Evolutionary conservation across 306 rosid species (phyloP), one percentile per base, ranked within the genome.

Genomic region (Canavalia gladiata): DNA sequence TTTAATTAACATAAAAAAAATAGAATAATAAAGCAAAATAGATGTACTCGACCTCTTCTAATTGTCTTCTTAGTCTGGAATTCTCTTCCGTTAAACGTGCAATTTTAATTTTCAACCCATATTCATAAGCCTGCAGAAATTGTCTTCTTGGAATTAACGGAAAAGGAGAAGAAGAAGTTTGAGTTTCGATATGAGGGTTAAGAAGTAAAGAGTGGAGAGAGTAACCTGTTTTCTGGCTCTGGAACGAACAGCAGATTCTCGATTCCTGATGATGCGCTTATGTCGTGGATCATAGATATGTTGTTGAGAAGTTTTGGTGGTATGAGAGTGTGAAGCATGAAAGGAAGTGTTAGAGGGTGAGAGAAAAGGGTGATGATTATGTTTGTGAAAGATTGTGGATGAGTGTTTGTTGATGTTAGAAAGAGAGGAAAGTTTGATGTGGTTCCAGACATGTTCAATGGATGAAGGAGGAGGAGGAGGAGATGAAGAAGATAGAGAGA

Each of bases 161-260:
- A 10, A 46, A 45, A 68, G 10, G 8, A 13, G 47, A 25, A 74
- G 47, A 25, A 74, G 25, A 18, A 18, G 25, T 18, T 18, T 18
- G 25, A 25, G 3, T 25, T 1, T 51, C 28, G 46, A 41, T 66
- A 13, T 66, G 3, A 73, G 34, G 11, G 8, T 54, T 7, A 25
- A 52, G 1, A 72, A 73, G 11, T 5, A 7, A 7, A 18, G 8
- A 52, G 13, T 0, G 2, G n/a, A 25, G 49, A 59, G 64, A 30
- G 8, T 59, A 31, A 13, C 82, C 82, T 83, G 75, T 77, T 77
- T 83, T 71, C 79, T 78, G 4, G 83, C 82, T 83, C 82, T 77
- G 47, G 86, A 83, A 0, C 86, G 78, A 50, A 74, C 42, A 2
- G 86, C 78, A 2, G 86, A 77, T 42, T 83, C 83, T 34, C 86